A percentile compares a stretch with the other conserved stretches of the same genome.
phyloP scores from a whole-genome alignment of 2,329 filamentous ascomycete genomes.

The Fusarium humuli region DNA sequence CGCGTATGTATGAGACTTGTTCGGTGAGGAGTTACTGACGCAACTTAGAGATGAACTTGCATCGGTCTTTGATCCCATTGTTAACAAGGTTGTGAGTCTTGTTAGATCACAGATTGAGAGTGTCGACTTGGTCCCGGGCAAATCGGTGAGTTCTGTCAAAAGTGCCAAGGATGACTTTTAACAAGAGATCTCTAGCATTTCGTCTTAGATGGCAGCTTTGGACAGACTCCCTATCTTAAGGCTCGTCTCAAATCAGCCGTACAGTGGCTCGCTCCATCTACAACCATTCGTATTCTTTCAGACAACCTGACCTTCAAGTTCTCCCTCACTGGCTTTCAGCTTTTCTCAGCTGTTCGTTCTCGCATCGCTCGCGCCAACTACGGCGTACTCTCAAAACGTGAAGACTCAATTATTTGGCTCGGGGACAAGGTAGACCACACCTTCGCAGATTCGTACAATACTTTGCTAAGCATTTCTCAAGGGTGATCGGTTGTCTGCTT shows the following conservation, averaged over 20 bases:
- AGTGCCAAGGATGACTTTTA: rapidly evolving
- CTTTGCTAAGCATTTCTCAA: background rate
- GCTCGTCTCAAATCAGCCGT: background rate
- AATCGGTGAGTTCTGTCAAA: background rate
- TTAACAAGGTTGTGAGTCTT: background rate
- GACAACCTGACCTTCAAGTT: rapidly evolving
- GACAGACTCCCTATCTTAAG: background rate
- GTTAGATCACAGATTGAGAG: background rate
- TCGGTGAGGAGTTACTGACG: background rate
- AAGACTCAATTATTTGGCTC: background rate
- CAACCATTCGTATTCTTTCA: background rate
- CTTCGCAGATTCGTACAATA: background rate
- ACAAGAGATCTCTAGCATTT: background rate
- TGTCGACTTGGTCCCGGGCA: background rate
- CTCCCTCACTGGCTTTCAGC: background rate
- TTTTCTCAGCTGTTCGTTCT: background rate
- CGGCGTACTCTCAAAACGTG: background rate
- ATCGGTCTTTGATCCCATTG: background rate
- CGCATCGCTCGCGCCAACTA: background rate
- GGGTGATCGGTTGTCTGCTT: background rate
- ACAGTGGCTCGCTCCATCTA: background rate
- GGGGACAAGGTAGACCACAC: rapidly evolving
- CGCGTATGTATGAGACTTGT: background rate
- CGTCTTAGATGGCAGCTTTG: background rate
- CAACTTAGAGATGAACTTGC: background rate